Evolutionary conservation across 139 green algal genomes (phyloP), one percentile per base, ranked within the genome.

Genomic region (Picochlorum sp.): DNA sequence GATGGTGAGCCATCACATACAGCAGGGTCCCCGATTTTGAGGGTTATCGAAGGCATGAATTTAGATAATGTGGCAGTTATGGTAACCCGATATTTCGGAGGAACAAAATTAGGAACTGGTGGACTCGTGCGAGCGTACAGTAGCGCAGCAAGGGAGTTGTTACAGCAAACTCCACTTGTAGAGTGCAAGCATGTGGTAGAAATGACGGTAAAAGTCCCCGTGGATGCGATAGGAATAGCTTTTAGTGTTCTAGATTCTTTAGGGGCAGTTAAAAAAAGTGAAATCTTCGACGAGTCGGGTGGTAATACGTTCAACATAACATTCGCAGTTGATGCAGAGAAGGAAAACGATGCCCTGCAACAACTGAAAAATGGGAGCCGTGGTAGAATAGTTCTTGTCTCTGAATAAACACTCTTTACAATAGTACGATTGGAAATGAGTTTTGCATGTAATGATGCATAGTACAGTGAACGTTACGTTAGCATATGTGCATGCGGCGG

Each of bases 1-100:
- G 90, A 97, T 64, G 90, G 90, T 0, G 90, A 97, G 71, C 90
- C 90, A 0, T 66, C 74, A 1, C 87, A 90, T 2, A 95, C 85
- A 3, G 87, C 89, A 15, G 90, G 90, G 5, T 60, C 74, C 21
- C 90, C 90, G 11, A 96, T 96, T 3, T 66, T 92, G 30, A 61
- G 61, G 1, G 89, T 87, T 18, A 89, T 96, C n/a, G 75, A 90
- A 64, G 82, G 72, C 0, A 81, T 90, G 47, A 78, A 71, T 0
- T 67, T 93, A 16, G 74, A 92, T 34, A 57, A 71, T 2, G 82
- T 92, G 15, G 71, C 64, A 18, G 82, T 93, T 18, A 66, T 96
- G 16, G 84, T 95, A 1, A 84, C 69, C 11, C 85, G 88, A n/a
- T 85, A 85, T 68, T 95, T 85, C 72, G 90, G 89, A 1, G 90